Evolutionary conservation across 2,329 filamentous ascomycete genomes (phyloP), one percentile per base, ranked within the genome.

Genomic region (Keithomyces neogunnii): DNA sequence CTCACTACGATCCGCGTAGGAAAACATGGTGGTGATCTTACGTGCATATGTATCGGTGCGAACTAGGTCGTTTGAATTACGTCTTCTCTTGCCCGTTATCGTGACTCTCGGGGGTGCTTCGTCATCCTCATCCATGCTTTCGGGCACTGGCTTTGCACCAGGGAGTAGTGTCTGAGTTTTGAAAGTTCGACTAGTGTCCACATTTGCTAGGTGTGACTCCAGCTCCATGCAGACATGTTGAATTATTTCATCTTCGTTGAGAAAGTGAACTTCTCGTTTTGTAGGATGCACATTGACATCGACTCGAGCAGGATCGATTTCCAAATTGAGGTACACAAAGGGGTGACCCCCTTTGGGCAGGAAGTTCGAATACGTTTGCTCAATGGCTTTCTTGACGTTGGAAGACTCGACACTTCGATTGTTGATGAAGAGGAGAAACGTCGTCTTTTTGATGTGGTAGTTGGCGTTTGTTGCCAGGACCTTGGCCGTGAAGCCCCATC

Each of bases 221-320:
- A 99, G 86, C 49, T 88, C 81, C 54, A 85, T 81, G 69, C 91
- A 96, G 4, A 99, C 84, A 11, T 81, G 79, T 56, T 93, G 88
- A 45, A 93, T 86, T 45, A 99, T 95, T 60, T 99, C 93, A 56
- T 99, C 93, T 65, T 99, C 93, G 55, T 97, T 96, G 28, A 99
- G 76, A 60, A 99, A 97, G 62, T 97, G 93, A 26, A 99, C 93
- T 64, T 99, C 92, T 48, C 89, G 80, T 67, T 99, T 99, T 0
- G 93, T 99, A 0, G 93, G 93, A 66, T 99, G 93, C 1, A 99
- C 87, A 60, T 99, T 99, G 63, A 99, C 95, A 66, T 99, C 93
- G 3, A 99, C 89, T 49, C 92, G 79, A 30, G 86, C 82, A 1
- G 93, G 92, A 59, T 97, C 91, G 52, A 99, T 95, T 53, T 96